phyloP scores from a whole-genome alignment of 108 stramenopile genomes.

The Parietichytrium sp. region DNA sequence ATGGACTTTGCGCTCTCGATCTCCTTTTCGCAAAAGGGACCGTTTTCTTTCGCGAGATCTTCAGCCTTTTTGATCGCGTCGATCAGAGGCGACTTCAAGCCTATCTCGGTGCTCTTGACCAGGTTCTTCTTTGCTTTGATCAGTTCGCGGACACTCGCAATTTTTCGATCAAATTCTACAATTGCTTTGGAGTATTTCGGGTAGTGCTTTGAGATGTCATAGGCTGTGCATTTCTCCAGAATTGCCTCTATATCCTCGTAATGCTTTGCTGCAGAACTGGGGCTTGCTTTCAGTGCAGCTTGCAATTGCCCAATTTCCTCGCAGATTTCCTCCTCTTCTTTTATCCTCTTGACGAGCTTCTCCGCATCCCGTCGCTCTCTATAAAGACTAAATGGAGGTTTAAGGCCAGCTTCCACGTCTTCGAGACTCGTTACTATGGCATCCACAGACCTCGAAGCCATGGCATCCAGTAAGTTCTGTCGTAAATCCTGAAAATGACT shows the following conservation, averaged over 20 bases:
- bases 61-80: background rate
- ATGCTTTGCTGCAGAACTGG: background rate
- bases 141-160: background rate
- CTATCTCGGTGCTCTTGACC: background rate
- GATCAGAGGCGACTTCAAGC: background rate
- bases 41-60: background rate
- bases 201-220: background rate
- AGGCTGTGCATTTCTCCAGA: background rate
- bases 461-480: background rate
- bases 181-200: background rate
- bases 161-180: background rate
- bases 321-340: background rate
- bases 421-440: background rate
- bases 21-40: slow-evolving; percentile 20
- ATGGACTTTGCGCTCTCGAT: background rate
- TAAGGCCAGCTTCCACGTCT: background rate
- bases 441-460: background rate
- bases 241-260: slow-evolving; percentile 24
- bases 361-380: background rate
- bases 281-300: background rate
- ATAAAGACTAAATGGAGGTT: slow-evolving; percentile 18
- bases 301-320: background rate
- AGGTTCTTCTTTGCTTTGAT: slow-evolving; percentile 15
- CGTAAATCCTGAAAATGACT: background rate
- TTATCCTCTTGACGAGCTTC: background rate